Conservation (phyloP, 2,329 filamentous ascomycete species). For the Fusarium denticulatum region DNA sequence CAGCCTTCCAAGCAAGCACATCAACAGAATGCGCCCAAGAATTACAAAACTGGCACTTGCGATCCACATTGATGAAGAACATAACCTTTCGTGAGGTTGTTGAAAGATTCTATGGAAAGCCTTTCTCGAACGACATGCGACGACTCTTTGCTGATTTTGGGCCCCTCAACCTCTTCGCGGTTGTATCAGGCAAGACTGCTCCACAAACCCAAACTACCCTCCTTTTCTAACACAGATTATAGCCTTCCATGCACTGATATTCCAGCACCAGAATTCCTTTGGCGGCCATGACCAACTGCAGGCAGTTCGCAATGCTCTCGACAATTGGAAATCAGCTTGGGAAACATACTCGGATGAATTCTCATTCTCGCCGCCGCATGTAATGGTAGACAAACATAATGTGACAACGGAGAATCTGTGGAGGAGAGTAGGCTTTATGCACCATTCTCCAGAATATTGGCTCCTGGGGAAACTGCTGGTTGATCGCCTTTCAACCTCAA, state of each 20-base stretch:
- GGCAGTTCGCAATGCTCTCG: not conserved
- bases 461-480: not conserved
- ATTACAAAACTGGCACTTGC: not conserved
- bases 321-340: not conserved
- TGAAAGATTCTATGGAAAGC: not conserved
- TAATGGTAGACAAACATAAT: not conserved
- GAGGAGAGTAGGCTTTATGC: not conserved
- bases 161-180: not conserved
- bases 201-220: fast-evolving
- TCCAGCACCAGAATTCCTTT: not conserved
- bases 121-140: not conserved
- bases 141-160: not conserved
- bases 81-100: not conserved
- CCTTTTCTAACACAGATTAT: not conserved
- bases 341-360: not conserved
- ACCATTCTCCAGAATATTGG: conserved; percentile 1
- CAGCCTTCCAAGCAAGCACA: not conserved
- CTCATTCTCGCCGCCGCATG: not conserved
- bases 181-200: not conserved
- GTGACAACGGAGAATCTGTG: not conserved
- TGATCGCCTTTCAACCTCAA: not conserved
- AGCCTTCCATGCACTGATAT: not conserved
- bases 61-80: fast-evolving
- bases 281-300: not conserved
- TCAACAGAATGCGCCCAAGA: not conserved